Conservation (phyloP, 139 green algal species). For the Tetradesmus lagerheimii region DNA sequence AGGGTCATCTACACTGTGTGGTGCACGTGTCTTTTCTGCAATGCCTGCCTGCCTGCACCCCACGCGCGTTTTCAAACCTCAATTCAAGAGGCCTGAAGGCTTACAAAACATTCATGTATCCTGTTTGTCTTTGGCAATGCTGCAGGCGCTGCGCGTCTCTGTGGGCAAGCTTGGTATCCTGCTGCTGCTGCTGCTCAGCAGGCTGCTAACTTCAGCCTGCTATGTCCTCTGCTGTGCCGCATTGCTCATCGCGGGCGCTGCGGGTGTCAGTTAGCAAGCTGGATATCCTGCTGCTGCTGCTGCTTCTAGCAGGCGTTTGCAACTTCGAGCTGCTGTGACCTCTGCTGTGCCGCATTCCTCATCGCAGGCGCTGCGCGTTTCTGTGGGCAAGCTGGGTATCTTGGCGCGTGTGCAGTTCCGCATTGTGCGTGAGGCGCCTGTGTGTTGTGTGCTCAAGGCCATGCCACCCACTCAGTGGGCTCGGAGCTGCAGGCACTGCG, state of each 20-base stretch:
- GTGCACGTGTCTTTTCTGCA: too few species aligned
- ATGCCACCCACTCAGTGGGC: conserved; percentile 46
- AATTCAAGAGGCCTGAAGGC: too few species aligned
- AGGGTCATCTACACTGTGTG: too few species aligned
- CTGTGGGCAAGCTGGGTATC: conserved; percentile 68
- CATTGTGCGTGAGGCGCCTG: neutral
- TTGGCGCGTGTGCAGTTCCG: conserved; percentile 45
- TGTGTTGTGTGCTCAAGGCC: conserved; percentile 22
- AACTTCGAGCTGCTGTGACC: too few species aligned
- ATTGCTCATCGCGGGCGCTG: too few species aligned
- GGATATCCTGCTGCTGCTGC: too few species aligned
- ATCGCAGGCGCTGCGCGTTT: conserved; percentile 58
- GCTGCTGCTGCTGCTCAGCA: neutral
- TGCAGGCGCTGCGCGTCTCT: conserved; percentile 59
- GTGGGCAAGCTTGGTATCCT: conserved; percentile 68
- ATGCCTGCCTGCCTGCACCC: too few species aligned
- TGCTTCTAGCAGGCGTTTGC: neutral
- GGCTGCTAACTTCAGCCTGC: too few species aligned
- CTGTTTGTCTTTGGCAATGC: too few species aligned
- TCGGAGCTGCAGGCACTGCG: conserved; percentile 50
- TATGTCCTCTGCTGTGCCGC: neutral
- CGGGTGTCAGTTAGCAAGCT: too few species aligned
- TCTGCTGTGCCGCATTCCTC: neutral
- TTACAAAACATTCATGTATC: too few species aligned
- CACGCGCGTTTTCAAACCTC: too few species aligned